Evolutionary conservation across 2,329 filamentous ascomycete species (phyloP).

Genomic region (Podosphaera xanthii): DNA sequence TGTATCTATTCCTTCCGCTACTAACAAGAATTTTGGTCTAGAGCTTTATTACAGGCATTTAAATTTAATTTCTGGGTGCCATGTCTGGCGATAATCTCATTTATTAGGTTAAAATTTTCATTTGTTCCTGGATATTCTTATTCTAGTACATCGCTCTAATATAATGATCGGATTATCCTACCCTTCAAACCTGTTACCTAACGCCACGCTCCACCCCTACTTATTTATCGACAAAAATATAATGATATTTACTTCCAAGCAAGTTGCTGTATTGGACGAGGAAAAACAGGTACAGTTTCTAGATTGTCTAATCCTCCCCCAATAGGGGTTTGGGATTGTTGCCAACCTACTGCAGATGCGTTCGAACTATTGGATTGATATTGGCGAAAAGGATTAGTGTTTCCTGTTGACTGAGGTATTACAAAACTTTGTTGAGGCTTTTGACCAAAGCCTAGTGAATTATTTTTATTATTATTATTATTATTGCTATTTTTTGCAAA

Average conservation of each 20-base stretch:
- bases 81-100: not conserved
- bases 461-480: conserved; percentile 8
- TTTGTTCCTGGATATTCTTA: not conserved
- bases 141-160: not conserved
- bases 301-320: conserved; percentile 63
- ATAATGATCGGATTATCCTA: not conserved
- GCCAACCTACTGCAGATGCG: conserved; percentile 69
- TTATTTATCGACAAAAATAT: not conserved
- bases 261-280: conserved; percentile 44
- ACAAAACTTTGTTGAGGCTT: conserved; percentile 21
- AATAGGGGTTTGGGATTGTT: conserved; percentile 53
- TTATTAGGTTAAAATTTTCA: not conserved
- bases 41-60: not conserved
- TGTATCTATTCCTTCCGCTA: not conserved
- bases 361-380: conserved; percentile 53
- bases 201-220: conserved; percentile 15
- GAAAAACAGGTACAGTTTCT: conserved; percentile 65
- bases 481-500: conserved; percentile 29
- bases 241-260: conserved; percentile 27
- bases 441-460: not conserved
- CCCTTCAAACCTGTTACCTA: conserved; percentile 5
- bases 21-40: not conserved
- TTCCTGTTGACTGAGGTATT: conserved; percentile 58
- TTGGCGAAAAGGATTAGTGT: conserved; percentile 87
- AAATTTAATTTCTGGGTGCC: not conserved